Evolutionary conservation across 345 rosid genomes (phyloP).

Genomic region (Hypericum androsaemum): DNA sequence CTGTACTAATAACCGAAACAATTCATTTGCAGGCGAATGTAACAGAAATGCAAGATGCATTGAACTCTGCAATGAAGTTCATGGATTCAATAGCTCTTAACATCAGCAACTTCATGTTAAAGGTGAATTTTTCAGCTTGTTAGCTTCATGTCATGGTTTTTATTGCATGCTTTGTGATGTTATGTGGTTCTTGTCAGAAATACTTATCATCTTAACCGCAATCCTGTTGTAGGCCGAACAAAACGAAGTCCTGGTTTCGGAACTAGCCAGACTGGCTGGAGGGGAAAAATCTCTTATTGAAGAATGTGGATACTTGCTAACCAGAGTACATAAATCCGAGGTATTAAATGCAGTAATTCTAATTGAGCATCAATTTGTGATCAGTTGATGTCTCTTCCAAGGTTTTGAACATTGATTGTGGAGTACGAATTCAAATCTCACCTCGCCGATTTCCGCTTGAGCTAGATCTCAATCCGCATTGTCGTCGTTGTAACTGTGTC

Average conservation of each 20-base stretch:
- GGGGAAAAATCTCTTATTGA: slow-evolving; percentile 48
- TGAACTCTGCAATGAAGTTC: slow-evolving; percentile 42
- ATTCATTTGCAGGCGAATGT: slow-evolving; percentile 40
- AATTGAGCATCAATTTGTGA: neutral
- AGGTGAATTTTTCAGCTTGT: slow-evolving; percentile 37
- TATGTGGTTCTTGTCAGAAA: no score
- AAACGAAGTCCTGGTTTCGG: slow-evolving; percentile 52
- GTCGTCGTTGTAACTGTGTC: no score
- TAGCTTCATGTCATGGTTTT: no score
- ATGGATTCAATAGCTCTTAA: slow-evolving; percentile 47
- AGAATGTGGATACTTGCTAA: slow-evolving; percentile 56
- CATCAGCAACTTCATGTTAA: slow-evolving; percentile 40
- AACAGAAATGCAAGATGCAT: slow-evolving; percentile 48
- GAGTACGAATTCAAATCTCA: no score
- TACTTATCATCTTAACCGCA: no score
- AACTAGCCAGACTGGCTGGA: slow-evolving; percentile 56
- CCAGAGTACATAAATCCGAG: slow-evolving; percentile 39
- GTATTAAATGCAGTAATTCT: slow-evolving; percentile 20
- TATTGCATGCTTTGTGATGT: no score
- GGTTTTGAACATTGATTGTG: no score
- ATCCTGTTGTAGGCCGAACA: slow-evolving; percentile 51
- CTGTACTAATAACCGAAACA: neutral
- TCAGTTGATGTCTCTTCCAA: no score
- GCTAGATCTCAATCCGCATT: no score
- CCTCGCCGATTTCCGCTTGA: no score